Base-by-base conservation (phyloP, 2,329 filamentous ascomycete genomes). In the Aspergillus fumigatiaffinis region DNA sequence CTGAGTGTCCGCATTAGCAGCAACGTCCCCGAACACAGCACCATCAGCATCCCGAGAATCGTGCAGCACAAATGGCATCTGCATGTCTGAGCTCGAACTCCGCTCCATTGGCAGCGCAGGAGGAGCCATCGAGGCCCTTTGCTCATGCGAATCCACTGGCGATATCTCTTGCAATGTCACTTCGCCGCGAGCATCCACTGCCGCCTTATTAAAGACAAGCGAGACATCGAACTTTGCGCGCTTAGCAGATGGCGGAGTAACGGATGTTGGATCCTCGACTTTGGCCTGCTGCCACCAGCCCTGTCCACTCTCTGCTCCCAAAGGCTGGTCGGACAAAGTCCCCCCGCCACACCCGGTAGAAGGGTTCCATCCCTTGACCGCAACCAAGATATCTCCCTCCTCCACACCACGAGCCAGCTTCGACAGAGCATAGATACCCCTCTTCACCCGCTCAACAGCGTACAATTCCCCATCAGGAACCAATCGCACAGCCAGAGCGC, bases 391-490 rank as follows among this genome's bases (percentile, higher is more conserved):
- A 60, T 77, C 72, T 2, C 72, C 71, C 57, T 76, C 75, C 46
- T 69, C 66, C 6, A 78, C 68, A 52, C 64, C 68, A 17, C 60
- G 59, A 7, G 62, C 70, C 47, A 78, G 63, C 41, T 69, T 68
- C 25, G 65, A 73, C 32, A 77, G 63, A n/a, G 76, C 71, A 58
- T 76, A 78, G 42, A 77, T 66, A 2, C 70, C 70, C 47, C 55
- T 60, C 54, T 76, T 77, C 17, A 77, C 73, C 20, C 71, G 59
- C 56, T 78, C 76, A 8, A 77, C 63, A 26, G 72, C 67, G 56
- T 73, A 77, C 4, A 77, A 57, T 3, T 68, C 67, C 1, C 69
- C 67, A 52, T 68, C 68, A 23, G 62, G 60, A 4, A 62, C 42
- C 26, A 73, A 60, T 26, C 73, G 68, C 12, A 71, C 70, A 5